Base-by-base conservation (phyloP, 176 grass and related monocot species). In the Avena sativa region DNA sequence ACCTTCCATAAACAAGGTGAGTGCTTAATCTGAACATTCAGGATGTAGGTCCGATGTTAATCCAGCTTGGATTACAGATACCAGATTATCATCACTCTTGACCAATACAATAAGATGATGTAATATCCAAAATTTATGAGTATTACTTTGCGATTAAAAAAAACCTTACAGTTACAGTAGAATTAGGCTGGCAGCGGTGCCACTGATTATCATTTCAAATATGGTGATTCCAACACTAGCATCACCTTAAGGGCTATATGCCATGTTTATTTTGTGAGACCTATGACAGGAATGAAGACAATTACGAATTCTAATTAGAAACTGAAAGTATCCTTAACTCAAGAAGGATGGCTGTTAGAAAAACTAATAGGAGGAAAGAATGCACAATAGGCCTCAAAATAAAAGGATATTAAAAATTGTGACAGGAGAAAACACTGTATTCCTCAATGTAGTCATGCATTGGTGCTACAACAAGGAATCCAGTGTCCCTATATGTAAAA, bases 151-250 rank as follows among this genome's bases (percentile, higher is more conserved):
- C 8, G n/a, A 58, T 55, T 83, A 69, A 23, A 83, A 12, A 59
- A 73, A 71, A 84, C 30, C 34, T 15, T 56, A 36, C 61, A 67
- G 64, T 67, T 67, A 12, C 40, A 28, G 9, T 26, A 38, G 49
- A 55, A 82, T 21, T 70, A 70, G 64, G 64, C 50, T 40, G 11
- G 17, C 48, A 62, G 6, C 30, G 26, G 55, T 50, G 44, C 20
- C 40, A 51, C 16, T 62, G 25, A 50, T 62, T 75, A 44, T 84
- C 71, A 62, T 52, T 85, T 51, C 34, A 73, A 73, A 32, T 28
- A 73, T 44, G 66, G 13, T 44, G 17, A 56, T 72, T 61, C 21
- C 53, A 74, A 19, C 50, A 72, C 8, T 64, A 84, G 52, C 6
- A 23, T 32, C 56, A n/a, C 50, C 71, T 46, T 12, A 84, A 76